Evolutionary conservation across 2,329 filamentous ascomycete species (phyloP), one percentile per base, ranked within the genome.

Genomic region (Apiospora koreana): DNA sequence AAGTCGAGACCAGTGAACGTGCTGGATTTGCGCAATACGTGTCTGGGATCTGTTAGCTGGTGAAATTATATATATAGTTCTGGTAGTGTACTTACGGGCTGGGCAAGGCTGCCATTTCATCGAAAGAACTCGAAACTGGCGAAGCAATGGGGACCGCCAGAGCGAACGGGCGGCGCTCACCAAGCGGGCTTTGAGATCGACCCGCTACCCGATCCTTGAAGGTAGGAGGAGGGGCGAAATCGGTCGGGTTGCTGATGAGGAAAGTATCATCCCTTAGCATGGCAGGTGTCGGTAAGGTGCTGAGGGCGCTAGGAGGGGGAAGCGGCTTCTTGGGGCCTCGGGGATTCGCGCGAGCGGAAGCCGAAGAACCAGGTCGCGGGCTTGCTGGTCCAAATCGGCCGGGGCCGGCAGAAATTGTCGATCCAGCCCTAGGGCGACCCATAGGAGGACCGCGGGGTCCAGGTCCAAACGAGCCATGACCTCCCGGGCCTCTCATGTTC

Each of bases 221-320:
- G 23, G 82, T 86, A 28, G 88, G 85, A 1, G 93, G 94, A 31
- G 96, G 96, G 0, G 96, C 96, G 81, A 97, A 98, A 75, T 98
- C 95, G 70, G 92, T 88, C 0, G 94, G 87, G 67, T 83, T 83
- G 74, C 90, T 76, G 83, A 92, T 80, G 64, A 92, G 89, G 74
- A 97, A 91, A 2, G 89, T 87, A 79, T 97, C 94, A 72, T 97
- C 95, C 77, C 86, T 92, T 54, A 99, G 86, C 84, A 94, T 93
- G 68, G 92, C 91, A 0, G 96, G 95, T 1, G 94, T 97, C 10
- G 95, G 95, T 25, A 99, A 85, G 1, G 93, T 92, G 65, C 85
- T 87, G 28, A 99, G 88, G 16, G 91, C 87, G 38, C 88, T 80
- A 1, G 95, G 96, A 6, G 95, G 94, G 35, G 94, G 92, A 66